Conservation (phyloP, 768 basidiomycete genomes). For the Serendipita vermifera region DNA sequence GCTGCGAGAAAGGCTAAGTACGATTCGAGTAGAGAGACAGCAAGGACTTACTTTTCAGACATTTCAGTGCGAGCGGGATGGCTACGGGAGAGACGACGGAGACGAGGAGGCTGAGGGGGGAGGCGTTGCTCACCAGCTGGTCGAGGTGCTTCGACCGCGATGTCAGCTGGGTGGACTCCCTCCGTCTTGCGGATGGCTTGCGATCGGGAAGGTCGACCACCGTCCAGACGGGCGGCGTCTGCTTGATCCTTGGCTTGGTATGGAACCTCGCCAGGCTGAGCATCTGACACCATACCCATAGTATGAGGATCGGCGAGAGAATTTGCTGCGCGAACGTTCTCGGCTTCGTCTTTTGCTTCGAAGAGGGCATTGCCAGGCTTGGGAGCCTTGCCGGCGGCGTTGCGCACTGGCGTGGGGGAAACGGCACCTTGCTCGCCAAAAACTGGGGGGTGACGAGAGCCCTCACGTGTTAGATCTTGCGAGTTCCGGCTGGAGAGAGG, state of each 20-base stretch:
- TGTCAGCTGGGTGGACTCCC: neutral
- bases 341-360: too few species aligned
- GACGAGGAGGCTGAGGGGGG: too few species aligned
- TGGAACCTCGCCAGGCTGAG: too few species aligned
- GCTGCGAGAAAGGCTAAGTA: neutral
- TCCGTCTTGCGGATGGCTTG: too few species aligned
- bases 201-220: too few species aligned
- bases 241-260: too few species aligned
- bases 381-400: neutral
- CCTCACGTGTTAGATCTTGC: neutral
- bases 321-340: too few species aligned
- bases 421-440: neutral
- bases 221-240: too few species aligned
- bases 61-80: neutral
- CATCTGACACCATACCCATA: too few species aligned
- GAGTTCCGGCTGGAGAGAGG: neutral
- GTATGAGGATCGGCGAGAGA: too few species aligned
- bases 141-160: neutral
- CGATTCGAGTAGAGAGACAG: neutral
- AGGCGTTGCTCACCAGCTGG: neutral
- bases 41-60: neutral
- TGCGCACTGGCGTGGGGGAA: too few species aligned
- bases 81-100: neutral
- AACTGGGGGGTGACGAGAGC: neutral
- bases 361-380: too few species aligned